Base-by-base conservation (phyloP, 2,329 filamentous ascomycete genomes). In the Pseudocercospora pini-densiflorae region DNA sequence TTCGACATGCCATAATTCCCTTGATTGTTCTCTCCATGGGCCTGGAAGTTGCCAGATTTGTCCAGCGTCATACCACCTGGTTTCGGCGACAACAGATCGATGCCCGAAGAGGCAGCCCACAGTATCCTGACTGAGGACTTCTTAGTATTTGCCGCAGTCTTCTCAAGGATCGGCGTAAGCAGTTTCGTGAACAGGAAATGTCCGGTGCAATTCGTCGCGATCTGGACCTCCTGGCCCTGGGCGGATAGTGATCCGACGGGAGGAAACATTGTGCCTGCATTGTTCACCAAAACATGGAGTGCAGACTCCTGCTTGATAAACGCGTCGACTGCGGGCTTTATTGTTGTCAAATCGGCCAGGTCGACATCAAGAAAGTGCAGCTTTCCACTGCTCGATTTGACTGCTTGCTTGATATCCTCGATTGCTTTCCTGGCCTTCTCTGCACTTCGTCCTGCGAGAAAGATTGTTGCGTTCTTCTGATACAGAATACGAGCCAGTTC, bases 401-500 rank as follows among this genome's bases (percentile, higher is more conserved):
- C 58, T 1, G 74, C 68, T 29, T 75, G 61, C 61, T 79, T 76
- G 70, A 88, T 83, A 2, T 74, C 67, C 2, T 76, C 71, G 51
- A 88, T 84, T 43, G 84, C 84, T 0, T 74, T 68, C 2, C 76
- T 74, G 9, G 79, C 84, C 67, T 84, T 85, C 16, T 79, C 74
- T 23, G 78, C 71, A 3, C 76, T 82, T 27, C 87, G 84, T 1
- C 81, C 81, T 6, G 85, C 85, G 27, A 87, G 75, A 74, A 87
- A 88, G n/a, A 89, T 83, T 1, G 78, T 86, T 36, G 80, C 80
- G 62, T 87, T 84, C 47, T 80, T 81, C 12, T 77, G 74, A 74
- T 88, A 89, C 9, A 89, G 79, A 1, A 88, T 81, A 43, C 81
- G 81, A 33, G 79, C 79, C 16, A 88, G 79, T 68, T 87, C 84